Percentiles rank a stretch among this genome's conserved stretches.
phyloP scores from a whole-genome alignment of 2,329 filamentous ascomycete genomes.

The Coniella vitis region DNA sequence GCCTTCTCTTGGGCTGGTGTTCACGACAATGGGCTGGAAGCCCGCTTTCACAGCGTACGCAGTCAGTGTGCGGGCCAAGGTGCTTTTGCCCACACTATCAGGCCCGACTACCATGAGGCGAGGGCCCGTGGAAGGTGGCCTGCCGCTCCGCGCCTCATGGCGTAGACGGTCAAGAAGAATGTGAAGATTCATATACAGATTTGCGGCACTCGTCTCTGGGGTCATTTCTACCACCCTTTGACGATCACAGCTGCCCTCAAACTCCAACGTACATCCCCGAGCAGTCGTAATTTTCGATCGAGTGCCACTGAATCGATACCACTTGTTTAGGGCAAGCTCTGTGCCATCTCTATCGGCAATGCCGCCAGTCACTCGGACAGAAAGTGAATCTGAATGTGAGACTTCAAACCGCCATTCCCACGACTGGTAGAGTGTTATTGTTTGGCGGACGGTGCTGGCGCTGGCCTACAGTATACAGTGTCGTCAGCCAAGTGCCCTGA shows the following conservation, averaged over 20 bases:
- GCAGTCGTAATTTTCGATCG: constrained; percentile 90
- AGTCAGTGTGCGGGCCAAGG: constrained; percentile 67
- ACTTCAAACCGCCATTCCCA: constrained; percentile 79
- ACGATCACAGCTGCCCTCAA: constrained; percentile 53
- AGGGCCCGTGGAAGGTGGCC: constrained; percentile 51
- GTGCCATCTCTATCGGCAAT: constrained; percentile 92
- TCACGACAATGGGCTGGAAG: constrained; percentile 73
- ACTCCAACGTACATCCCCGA: constrained; percentile 81
- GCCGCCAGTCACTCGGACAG: constrained; percentile 63
- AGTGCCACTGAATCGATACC: constrained; percentile 73
- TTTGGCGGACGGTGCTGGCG: constrained; percentile 35
- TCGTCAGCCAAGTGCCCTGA: constrained; percentile 7
- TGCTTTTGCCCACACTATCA: constrained; percentile 76
- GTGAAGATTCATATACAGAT: constrained; percentile 79
- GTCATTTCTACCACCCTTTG: constrained; percentile 47
- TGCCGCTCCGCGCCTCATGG: constrained; percentile 43
- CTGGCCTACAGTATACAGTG: constrained; percentile 24
- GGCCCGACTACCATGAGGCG: constrained; percentile 80
- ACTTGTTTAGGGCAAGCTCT: constrained; percentile 74
- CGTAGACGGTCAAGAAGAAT: constrained; percentile 74
- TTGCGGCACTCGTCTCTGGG: constrained; percentile 74
- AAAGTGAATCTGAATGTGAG: constrained; percentile 38
- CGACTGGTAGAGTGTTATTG: constrained; percentile 49
- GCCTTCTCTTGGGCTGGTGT: constrained; percentile 75
- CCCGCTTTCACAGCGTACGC: constrained; percentile 72